phyloP scores from a whole-genome alignment of 768 basidiomycete genomes.

The Sporobolomyces phaffii region DNA sequence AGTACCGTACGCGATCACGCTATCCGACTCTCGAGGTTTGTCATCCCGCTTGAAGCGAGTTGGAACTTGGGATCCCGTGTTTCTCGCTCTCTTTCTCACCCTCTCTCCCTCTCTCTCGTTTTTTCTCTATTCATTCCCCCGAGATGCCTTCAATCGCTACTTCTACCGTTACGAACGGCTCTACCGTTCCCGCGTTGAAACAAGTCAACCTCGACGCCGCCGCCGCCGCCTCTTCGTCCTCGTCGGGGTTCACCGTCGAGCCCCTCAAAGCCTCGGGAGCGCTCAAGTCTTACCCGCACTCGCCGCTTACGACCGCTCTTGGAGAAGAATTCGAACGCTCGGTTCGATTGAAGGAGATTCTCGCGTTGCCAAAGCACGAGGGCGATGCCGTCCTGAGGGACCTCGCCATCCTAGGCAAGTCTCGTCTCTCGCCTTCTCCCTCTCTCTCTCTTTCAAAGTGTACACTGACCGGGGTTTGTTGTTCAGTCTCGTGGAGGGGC shows the following conservation, averaged over 20 bases:
- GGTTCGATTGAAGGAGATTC: conserved; percentile 22
- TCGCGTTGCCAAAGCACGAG: conserved; percentile 25
- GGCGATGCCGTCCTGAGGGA: conserved; percentile 27
- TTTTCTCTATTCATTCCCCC: too few relatives aligned
- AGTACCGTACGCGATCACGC: conserved; percentile 1
- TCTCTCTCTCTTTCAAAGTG: too few relatives aligned
- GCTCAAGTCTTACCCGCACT: conserved; percentile 9
- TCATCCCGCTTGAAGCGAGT: neutral
- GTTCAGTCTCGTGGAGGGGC: conserved; percentile 45
- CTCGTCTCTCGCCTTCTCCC: neutral
- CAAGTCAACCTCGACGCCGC: too few relatives aligned
- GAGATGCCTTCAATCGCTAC: conserved; percentile 9
- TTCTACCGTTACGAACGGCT: neutral
- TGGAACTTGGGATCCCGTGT: neutral
- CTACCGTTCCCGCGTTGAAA: neutral
- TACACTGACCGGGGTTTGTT: too few relatives aligned
- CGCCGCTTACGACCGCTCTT: conserved; percentile 27
- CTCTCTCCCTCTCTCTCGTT: neutral
- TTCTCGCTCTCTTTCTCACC: neutral
- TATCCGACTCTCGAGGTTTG: neutral
- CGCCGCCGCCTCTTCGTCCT: neutral
- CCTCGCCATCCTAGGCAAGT: conserved; percentile 34
- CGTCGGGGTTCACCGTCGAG: neutral
- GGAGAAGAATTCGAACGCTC: conserved; percentile 23
- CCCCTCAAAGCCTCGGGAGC: conserved; percentile 6